These are phyloP conservation scores for Biancaea sappan DNA, from an alignment of 306 rosid species.

Conservation along the genomic window DNA sequence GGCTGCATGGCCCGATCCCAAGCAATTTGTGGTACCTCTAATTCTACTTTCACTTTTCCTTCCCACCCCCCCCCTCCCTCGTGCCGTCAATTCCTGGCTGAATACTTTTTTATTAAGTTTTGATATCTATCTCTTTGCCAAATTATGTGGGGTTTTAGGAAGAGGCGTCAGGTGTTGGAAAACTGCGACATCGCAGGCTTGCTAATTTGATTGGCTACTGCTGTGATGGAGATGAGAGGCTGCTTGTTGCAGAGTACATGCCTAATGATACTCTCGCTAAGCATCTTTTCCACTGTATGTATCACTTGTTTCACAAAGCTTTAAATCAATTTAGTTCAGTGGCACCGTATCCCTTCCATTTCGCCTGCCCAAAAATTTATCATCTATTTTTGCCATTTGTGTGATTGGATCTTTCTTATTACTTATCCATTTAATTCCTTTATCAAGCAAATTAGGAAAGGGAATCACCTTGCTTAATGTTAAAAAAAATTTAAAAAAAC, in stretches of 20 bases:
- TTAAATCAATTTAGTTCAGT: background rate
- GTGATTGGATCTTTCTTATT: background rate
- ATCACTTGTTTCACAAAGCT: background rate
- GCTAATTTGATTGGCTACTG: conserved; percentile 94
- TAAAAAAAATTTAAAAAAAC: background rate
- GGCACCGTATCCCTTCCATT: background rate
- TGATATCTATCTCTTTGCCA: background rate
- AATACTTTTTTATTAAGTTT: background rate
- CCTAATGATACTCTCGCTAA: conserved; percentile 97
- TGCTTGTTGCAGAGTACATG: conserved; percentile 96
- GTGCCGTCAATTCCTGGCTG: background rate
- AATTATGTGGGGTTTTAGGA: conserved; percentile 47
- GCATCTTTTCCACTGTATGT: conserved; percentile 95
- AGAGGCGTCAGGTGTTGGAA: conserved; percentile 90
- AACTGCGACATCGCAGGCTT: conserved; percentile 75
- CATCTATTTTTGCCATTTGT: background rate
- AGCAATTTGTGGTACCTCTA: conserved; percentile 69
- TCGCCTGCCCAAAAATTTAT: background rate
- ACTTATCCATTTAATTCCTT: background rate
- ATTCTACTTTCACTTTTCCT: background rate
- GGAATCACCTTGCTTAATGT: background rate
- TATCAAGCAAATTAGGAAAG: background rate
- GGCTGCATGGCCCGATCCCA: conserved; percentile 94
- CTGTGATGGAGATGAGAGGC: conserved; percentile 95
- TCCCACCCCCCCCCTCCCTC: background rate